Base-by-base conservation (phyloP, 257 asterid species). In the Agastache rugosa region DNA sequence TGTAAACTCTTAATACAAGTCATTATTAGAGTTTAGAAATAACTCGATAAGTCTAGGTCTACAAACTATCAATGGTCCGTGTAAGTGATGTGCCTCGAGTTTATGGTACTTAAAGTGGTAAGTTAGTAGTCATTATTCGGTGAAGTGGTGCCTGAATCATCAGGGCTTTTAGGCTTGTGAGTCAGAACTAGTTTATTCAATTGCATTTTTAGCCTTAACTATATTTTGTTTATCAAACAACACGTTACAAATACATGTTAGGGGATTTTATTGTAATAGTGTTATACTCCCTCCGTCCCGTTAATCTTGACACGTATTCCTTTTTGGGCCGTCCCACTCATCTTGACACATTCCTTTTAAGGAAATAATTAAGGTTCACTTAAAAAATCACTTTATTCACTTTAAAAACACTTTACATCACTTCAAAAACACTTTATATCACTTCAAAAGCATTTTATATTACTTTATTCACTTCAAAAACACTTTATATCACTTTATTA, bases 51-150 rank as follows among this genome's bases (percentile, higher is more conserved):
- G 25, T 51, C 35, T 25, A 66, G 15, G 25, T 51, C 35, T 25
- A 66, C 8, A 44, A 23, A 66, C 44, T 39, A 5, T 12, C 20
- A 22, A 12, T 37, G 53, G 9, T 22, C 39, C 44, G 16, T 71
- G 41, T 39, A 66, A 70, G 67, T 71, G 29, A n/a, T 5, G 22
- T 71, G 25, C 41, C 64, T 69, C 2, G 22, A 53, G 25, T 70
- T 54, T 37, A 54, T 70, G 75, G 25, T 37, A 39, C 25, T 22
- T 55, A 70, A 5, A 68, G 48, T 34, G 20, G 29, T 37, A 53
- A 35, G 47, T 11, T 53, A 11, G 39, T 20, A 20, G 16, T 31
- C 22, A 12, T 60, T 16, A 8, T 29, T 60, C 35, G 53, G 35
- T 23, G 35, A 34, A 44, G 8, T 35, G 42, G 35, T 67, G 61